Base-by-base conservation (phyloP, 2,329 filamentous ascomycete species). In the Colletotrichum truncatum region DNA sequence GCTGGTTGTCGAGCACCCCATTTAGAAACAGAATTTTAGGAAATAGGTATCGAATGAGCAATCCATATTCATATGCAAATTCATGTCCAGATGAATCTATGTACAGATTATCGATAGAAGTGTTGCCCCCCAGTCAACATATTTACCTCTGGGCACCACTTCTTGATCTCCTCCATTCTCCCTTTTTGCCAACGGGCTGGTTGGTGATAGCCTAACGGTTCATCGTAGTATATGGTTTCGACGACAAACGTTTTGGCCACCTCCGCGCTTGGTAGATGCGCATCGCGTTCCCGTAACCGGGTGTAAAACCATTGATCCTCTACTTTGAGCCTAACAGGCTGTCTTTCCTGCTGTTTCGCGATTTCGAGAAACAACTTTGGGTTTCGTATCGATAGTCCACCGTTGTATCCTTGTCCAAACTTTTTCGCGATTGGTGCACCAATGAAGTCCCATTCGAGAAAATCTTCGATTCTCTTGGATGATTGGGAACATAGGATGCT, bases 401-500 rank as follows among this genome's bases (percentile, higher is more conserved):
- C 76, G 55, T 77, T 76, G 62, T 72, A 77, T 2, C 72, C 73
- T 0, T 67, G 16, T 30, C 74, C 67, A 21, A 69, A 68, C 9
- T 59, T n/a, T 7, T 53, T 18, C 10, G 51, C 39, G 32, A 76
- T 71, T 1, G 76, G 75, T 14, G 76, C 76, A 2, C 76, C 75
- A 55, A 77, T 62, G 16, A 75, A 70, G 64, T 80, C 78, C 67
- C 70, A 80, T 30, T 71, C 68, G 10, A 78, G 14, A 53, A 76
- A 80, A 51, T 78, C 76, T 45, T 79, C 77, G n/a, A 74, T 68
- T 48, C 66, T 70, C 4, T 58, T 61, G 26, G 67, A 38, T 16
- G 73, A 66, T 30, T 72, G 74, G 41, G 70, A 71, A 71, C 78
- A 80, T 10, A 80, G 45, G 60, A 80, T 73, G 58, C 74, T 76